Evolutionary conservation across 2,329 filamentous ascomycete genomes (phyloP), one percentile per base, ranked within the genome.

Genomic region (Colletotrichum lentis): DNA sequence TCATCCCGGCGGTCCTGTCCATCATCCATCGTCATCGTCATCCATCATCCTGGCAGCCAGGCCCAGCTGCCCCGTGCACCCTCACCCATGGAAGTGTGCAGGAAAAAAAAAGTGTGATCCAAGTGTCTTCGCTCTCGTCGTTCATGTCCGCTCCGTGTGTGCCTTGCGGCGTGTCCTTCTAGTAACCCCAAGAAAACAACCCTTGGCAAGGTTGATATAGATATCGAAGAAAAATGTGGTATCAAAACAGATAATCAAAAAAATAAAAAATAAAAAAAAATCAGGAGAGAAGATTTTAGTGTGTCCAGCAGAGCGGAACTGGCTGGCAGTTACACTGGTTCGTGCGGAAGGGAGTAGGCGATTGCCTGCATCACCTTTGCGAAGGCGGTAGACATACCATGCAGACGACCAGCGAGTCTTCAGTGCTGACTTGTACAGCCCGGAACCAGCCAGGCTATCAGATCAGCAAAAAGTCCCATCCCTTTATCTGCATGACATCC

Each of bases 391-490:
- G 57, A 54, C 53, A 70, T 58, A 67, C 46, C 69, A 73, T 70
- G 71, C 71, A 71, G 72, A 74, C 66, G 50, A 44, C 16, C 22
- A 31, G 5, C 16, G 22, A 22, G 59, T 39, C 60, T 43, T 59
- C 31, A 58, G 24, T 47, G 37, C 61, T 41, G n/a, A 18, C 50
- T 41, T 61, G 49, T 44, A 35, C 49, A 66, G 62, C 66, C 49
- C 27, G 43, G 62, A 50, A 56, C 66, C 66, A 61, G 62, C 66
- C 62, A 59, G 65, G 71, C 62, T 54, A 39, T 60, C 58, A 97
- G 81, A 97, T 94, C 79, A 97, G 87, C 79, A 97, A 85, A 82
- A 93, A 96, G 78, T 97, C 93, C 94, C 93, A 97, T 73, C 89
- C 89, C 83, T 95, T 96, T 82, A 90, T 88, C 81, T 88, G 88